Base-by-base conservation (phyloP, 2,329 filamentous ascomycete species). In the Cryphonectria naterciae region DNA sequence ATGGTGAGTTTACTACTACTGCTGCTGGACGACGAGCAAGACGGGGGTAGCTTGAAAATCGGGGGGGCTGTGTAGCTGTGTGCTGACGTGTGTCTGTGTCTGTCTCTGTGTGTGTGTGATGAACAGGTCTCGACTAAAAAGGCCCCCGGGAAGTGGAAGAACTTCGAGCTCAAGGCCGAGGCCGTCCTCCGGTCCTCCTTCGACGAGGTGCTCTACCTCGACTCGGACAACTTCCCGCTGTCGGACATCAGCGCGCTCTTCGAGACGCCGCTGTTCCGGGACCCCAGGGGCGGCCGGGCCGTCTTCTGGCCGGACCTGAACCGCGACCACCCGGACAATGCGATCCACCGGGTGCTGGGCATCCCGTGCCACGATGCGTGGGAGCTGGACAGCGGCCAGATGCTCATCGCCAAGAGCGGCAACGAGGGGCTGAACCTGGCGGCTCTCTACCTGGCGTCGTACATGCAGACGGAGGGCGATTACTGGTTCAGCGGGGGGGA, bases 121-220 rank as follows among this genome's bases (percentile, higher is more conserved):
- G 17, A 70, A 35, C 68, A 72, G 70, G 70, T 72, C 28, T 68
- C 68, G 6, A 72, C 70, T 19, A 66, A 68, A 49, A 72, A 72
- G 22, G 46, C 68, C 13, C 68, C 71, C 4, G 68, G 68, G 28
- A 66, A 65, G n/a, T 72, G 71, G 71, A 72, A 72, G 56, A 72
- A 72, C 46, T 72, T 72, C 35, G 71, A 72, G 62, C 71, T 72
- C 54, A 72, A 72, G 35, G 71, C 68, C 46, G 71, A 72, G 66
- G 69, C 71, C 28, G 60, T 72, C 35, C 62, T 70, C 22, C 71
- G 71, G 37, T 68, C 65, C 37, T 71, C 68, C 22, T 72, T 72
- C 19, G 71, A 72, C 58, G 71, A 72, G 66, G 71, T 72, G n/a
- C 71, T 72, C 46, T 72, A 71, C 58, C 71, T 72, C 19, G 71